Evolutionary conservation across 352 stramenopile species (phyloP), one percentile per base, ranked within the genome.

Genomic region (Phytophthora pini): DNA sequence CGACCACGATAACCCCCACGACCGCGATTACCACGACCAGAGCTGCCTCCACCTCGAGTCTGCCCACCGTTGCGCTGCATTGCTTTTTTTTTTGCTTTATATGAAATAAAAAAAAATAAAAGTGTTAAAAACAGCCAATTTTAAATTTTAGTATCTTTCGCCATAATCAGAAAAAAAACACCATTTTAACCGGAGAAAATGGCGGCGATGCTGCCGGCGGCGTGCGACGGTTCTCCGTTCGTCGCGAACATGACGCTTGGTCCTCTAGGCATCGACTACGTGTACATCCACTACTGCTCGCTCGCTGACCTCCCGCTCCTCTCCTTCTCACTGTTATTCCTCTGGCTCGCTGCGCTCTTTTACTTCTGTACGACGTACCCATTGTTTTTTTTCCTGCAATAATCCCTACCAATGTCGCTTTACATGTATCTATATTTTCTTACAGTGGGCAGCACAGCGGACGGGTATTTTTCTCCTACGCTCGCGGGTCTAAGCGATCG

Each of bases 381-480:
- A 40, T 2, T 41, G 20, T 41, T 22, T 20, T 6, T 56, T 6
- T 22, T n/a, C n/a, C 13, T 59, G 29, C 29, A 10, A 34, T 11
- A 32, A 10, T 12, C 9, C 2, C 31, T 36, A 36, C 13, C 31
- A 12, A 11, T 36, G 31, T 7, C 12, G 3, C 31, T 10, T 13
- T 36, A 4, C 24, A 2, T 4, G 24, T 26, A 36, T 36, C 20
- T 50, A 55, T 62, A 54, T 34, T 49, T 47, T 32, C 5, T 26
- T 60, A 6, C 92, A 88, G 80, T 99, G 46, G 97, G 96, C n/a
- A 94, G 81, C 51, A 99, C 97, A 12, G 98, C 98, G 0, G 97
- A 99, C 47, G 96, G 97, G 44, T 99, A 98, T 76, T 99, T 99
- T 75, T 98, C 87, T 0, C 96, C 97, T 0, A 97, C 91, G 13